phyloP scores from a whole-genome alignment of 2,329 filamentous ascomycete genomes.

The Cordyceps fumosorosea region DNA sequence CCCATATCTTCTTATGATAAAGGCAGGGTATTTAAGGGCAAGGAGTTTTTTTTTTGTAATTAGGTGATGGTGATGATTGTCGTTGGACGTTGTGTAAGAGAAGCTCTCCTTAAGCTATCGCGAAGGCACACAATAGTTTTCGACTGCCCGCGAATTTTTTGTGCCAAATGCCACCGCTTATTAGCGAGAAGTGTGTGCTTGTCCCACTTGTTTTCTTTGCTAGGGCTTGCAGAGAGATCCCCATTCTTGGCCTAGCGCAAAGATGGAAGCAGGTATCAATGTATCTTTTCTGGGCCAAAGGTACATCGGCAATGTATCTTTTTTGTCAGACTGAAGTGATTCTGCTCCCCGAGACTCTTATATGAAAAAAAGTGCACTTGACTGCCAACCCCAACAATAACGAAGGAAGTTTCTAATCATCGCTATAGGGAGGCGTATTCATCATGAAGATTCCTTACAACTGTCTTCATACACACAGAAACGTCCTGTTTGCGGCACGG shows the following conservation, averaged over 20 bases:
- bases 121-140: neutral
- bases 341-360: neutral
- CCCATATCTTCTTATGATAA: constrained; percentile 97
- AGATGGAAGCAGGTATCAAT: constrained; percentile 21
- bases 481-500: constrained; percentile 64
- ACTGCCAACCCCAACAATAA: neutral
- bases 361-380: neutral
- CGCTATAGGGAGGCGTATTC: neutral
- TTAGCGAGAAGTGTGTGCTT: constrained; percentile 12
- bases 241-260: constrained; percentile 1
- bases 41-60: constrained; percentile 21
- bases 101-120: neutral
- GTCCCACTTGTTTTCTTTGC: neutral
- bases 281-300: constrained; percentile 29
- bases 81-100: constrained; percentile 7
- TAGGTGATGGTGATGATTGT: constrained; percentile 7
- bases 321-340: constrained; percentile 11
- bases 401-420: too few species aligned
- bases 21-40: constrained; percentile 99
- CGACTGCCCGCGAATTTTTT: neutral
- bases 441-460: constrained; percentile 58
- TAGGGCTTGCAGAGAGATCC: constrained; percentile 3
- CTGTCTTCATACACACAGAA: constrained; percentile 47
- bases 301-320: constrained; percentile 30
- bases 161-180: neutral